Evolutionary conservation across 176 grass and related monocot species (phyloP).

Genomic region (Secale cereale): DNA sequence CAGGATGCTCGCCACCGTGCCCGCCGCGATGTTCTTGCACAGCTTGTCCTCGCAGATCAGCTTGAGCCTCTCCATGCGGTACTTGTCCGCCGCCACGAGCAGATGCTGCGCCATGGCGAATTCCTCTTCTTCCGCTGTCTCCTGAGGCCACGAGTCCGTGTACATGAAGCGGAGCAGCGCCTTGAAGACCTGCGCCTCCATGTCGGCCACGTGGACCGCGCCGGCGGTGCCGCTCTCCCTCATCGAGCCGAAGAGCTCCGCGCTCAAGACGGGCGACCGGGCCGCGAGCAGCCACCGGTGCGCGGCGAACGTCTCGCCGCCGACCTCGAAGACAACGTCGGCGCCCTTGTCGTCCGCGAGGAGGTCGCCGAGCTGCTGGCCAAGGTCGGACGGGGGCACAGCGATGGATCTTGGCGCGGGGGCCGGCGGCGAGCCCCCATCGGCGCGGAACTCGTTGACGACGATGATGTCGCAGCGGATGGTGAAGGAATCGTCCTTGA

Average conservation of each 20-base stretch:
- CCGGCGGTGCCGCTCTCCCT: conserved; percentile 22
- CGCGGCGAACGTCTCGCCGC: background rate
- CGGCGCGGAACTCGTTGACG: background rate
- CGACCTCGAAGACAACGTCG: background rate
- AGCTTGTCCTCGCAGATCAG: background rate
- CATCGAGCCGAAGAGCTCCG: conserved; percentile 12
- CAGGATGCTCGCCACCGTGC: background rate
- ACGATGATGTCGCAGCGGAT: background rate
- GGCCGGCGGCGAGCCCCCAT: background rate
- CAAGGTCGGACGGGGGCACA: conserved; percentile 38
- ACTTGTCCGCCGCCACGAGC: conserved; percentile 50
- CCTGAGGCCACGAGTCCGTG: background rate
- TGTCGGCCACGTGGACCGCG: conserved; percentile 30
- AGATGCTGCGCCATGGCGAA: conserved; percentile 33
- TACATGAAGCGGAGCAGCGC: conserved; percentile 8
- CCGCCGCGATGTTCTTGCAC: background rate
- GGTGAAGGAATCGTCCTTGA: background rate
- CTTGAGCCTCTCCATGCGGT: conserved; percentile 10
- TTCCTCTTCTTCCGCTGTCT: background rate
- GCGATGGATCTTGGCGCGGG: conserved; percentile 16
- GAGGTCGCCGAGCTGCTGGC: conserved; percentile 4
- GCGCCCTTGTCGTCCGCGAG: background rate
- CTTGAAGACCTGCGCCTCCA: conserved; percentile 31
- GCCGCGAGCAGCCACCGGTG: background rate
- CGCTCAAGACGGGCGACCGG: background rate